phyloP scores from a whole-genome alignment of 1,284 basidiomycete genomes.

The Apiotrichum porosum region DNA sequence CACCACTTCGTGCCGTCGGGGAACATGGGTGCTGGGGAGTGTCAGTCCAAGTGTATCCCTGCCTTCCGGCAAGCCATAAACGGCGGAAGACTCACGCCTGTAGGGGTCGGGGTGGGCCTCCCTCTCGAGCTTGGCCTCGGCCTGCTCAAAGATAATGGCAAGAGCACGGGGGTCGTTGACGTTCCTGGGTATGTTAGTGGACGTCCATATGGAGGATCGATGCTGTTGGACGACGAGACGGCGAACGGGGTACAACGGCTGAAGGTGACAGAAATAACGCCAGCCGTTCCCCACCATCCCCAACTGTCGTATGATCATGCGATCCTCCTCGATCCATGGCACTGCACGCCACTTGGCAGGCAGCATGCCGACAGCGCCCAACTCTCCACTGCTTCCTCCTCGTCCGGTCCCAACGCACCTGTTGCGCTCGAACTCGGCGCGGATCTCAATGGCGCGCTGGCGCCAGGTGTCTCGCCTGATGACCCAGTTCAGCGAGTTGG shows the following conservation, averaged over 20 bases:
- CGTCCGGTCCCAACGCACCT: constrained; percentile 55
- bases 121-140: constrained; percentile 67
- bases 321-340: too few relatives aligned
- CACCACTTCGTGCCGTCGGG: constrained; percentile 87
- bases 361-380: too few relatives aligned
- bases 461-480: constrained; percentile 81
- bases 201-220: not conserved
- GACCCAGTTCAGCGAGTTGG: constrained; percentile 83
- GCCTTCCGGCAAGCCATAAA: constrained; percentile 31
- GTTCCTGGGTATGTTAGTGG: constrained; percentile 54
- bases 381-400: not conserved
- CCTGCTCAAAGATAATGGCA: constrained; percentile 70
- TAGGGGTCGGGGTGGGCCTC: constrained; percentile 85
- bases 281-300: too few relatives aligned
- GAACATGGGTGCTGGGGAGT: constrained; percentile 60
- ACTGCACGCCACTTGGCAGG: too few relatives aligned
- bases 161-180: constrained; percentile 82
- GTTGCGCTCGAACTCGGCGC: constrained; percentile 88
- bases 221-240: too few relatives aligned
- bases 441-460: constrained; percentile 71
- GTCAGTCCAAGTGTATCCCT: constrained; percentile 7
- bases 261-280: too few relatives aligned
- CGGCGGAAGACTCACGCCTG: constrained; percentile 59
- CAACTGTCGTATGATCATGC: too few relatives aligned
- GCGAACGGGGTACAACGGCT: too few relatives aligned